These are phyloP conservation scores for Lactarius psammicola DNA, from an alignment of 768 basidiomycete species.

Conservation along the genomic window DNA sequence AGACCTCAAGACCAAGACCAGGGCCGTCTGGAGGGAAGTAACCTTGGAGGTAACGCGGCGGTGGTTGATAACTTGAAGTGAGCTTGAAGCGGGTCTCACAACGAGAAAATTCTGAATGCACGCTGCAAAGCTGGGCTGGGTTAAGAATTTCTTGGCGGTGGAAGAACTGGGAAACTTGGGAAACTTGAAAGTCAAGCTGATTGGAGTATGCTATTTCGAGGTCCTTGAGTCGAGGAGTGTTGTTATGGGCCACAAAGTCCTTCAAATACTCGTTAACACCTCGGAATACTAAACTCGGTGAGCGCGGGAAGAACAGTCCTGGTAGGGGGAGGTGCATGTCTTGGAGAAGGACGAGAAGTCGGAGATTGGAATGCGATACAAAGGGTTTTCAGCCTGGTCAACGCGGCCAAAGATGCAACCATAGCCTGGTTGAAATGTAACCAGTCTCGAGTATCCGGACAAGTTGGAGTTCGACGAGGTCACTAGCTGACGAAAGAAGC, in stretches of 20 bases:
- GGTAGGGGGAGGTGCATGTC: neutral
- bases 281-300: neutral
- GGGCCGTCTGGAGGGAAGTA: neutral
- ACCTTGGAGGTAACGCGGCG: too few species aligned
- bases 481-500: neutral
- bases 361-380: neutral
- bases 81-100: neutral
- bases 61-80: neutral
- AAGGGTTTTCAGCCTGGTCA: neutral
- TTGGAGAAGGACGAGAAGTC: neutral
- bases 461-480: neutral
- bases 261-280: neutral
- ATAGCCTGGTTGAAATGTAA: neutral
- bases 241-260: neutral
- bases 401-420: neutral
- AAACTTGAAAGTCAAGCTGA: neutral
- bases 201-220: neutral
- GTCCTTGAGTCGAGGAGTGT: neutral
- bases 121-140: neutral
- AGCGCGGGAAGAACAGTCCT: neutral
- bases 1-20: neutral
- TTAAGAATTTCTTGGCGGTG: neutral
- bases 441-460: neutral
- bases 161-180: neutral
- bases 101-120: neutral